Percentiles rank a stretch among this genome's conserved stretches.
Evolutionary conservation across 495 filamentous ascomycete genomes (phyloP).

Genomic region (Lepraria neglecta): DNA sequence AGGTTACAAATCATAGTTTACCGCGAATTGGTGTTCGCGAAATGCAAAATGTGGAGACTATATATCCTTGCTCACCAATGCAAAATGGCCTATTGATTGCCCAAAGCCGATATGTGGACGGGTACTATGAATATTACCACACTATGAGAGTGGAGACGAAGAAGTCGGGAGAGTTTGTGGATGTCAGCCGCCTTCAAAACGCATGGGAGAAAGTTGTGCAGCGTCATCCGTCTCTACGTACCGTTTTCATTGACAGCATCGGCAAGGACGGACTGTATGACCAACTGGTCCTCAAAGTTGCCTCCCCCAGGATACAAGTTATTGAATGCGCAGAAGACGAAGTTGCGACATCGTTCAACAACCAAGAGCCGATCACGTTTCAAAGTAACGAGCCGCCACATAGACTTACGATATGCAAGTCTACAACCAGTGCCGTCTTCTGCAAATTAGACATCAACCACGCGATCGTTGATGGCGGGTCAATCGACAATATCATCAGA

Average conservation of each 20-base stretch:
- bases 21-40: conserved; percentile 43
- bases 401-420: conserved; percentile 45
- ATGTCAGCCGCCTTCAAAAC: conserved; percentile 35
- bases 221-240: conserved; percentile 47
- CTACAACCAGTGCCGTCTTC: conserved; percentile 37
- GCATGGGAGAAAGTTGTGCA: conserved; percentile 47
- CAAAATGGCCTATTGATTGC: conserved; percentile 63
- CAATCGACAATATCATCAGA: conserved; percentile 42
- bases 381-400: conserved; percentile 39
- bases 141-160: conserved; percentile 51
- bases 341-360: conserved; percentile 35
- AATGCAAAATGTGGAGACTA: conserved; percentile 48
- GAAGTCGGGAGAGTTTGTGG: conserved; percentile 28
- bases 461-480: conserved; percentile 46
- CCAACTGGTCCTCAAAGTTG: conserved; percentile 47
- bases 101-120: conserved; percentile 47
- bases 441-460: conserved; percentile 54
- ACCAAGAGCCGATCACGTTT: conserved; percentile 35
- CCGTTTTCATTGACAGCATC: conserved; percentile 46
- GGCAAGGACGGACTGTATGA: conserved; percentile 41
- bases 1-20: conserved; percentile 33
- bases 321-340: conserved; percentile 35
- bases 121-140: conserved; percentile 52
- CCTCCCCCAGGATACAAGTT: conserved; percentile 30
- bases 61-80: conserved; percentile 61